Evolutionary conservation across 2,329 filamentous ascomycete species (phyloP), one percentile per base, ranked within the genome.

Genomic region (Fusarium sp.): DNA sequence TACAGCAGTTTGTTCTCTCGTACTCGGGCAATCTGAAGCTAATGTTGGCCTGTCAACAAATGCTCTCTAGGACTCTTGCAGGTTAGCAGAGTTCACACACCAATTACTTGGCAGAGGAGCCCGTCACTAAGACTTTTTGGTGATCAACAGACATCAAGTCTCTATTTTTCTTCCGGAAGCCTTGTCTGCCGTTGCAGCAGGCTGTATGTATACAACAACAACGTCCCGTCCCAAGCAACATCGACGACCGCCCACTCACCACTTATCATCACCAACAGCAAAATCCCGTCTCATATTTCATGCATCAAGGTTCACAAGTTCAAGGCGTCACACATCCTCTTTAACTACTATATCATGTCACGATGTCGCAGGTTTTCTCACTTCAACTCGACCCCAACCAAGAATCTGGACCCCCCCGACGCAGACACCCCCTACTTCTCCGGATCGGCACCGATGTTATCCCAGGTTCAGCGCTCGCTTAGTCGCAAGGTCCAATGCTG

Each of bases 1-100:
- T 99, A 98, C 91, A 96, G 94, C 91, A 97, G 93, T 89, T 91
- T 97, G 85, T 98, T 96, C 88, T 93, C 93, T 84, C 92, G 93
- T 83, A 94, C 93, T 79, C 93, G 93, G 85, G 93, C 93, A 83
- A 93, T 95, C 79, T 95, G 88, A 87, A 86, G 86, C 88, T 90
- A 89, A 89, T 88, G 75, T 81, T 84, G 85, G 84, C 83, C 82
- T 82, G 81, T 81, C 82, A 79, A 82, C 74, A 67, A 76, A 78
- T 34, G 79, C 78, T 76, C 83, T 88, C 80, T 89, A 89, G 87
- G 87, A 87, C 84, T 77, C 77, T 78, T 75, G 73, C 77, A 83
- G 82, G 82, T 83, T 79, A 80, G 82, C 79, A 78, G 77, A 75
- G 76, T 78, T 63, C 74, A 67, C 67, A 34, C 31, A 62, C 63